Base-by-base conservation (phyloP, 768 basidiomycete genomes). In the Pholiota conissans region DNA sequence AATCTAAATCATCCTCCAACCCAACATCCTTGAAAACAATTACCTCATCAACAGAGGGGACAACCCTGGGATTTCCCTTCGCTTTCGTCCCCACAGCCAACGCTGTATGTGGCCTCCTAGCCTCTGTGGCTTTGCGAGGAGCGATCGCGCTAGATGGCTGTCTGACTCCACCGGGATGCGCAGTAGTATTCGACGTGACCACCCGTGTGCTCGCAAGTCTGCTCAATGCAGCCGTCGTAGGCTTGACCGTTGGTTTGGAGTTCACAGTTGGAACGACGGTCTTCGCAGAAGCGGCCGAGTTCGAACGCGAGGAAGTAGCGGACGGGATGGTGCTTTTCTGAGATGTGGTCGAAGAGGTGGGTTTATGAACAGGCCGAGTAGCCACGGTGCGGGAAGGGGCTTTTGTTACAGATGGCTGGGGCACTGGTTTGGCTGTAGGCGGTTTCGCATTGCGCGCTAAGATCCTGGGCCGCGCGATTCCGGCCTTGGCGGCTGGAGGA, bases 31-130 rank as follows among this genome's bases (percentile, higher is more conserved):
- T 42, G 0, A 56, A 37, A 9, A 57, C 27, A 7, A 59, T 18
- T 1, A 14, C 32, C 9, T 51, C 40, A 28, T 14, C 18, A 2
- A 16, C 37, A 27, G 22, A 35, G 13, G 11, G 29, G n/a, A 16
- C 18, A 16, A 30, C 24, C 11, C 35, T 57, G 4, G 29, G 24
- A 13, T 50, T 47, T 5, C 28, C 45, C 20, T 22, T 27, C 27
- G 51, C 13, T 9, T 14, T n/a, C 2, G 24, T 56, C 14, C 39
- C 39, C 2, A 58, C 48, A 46, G 60, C 57, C 10, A 55, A 22
- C 5, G 63, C 49, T 1, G 63, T 63, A 30, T 63, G 63, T 13
- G 63, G 60, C 6, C 63, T 55, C 14, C 54, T 52, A 24, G 20
- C 22, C 16, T 46, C 42, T 7, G 18, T 5, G 5, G 18, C 20